A percentile compares a stretch with the other conserved stretches of the same genome.
These are phyloP conservation scores for Bondarzewia mesenterica DNA, from an alignment of 1,284 basidiomycete species.

Conservation along the genomic window DNA sequence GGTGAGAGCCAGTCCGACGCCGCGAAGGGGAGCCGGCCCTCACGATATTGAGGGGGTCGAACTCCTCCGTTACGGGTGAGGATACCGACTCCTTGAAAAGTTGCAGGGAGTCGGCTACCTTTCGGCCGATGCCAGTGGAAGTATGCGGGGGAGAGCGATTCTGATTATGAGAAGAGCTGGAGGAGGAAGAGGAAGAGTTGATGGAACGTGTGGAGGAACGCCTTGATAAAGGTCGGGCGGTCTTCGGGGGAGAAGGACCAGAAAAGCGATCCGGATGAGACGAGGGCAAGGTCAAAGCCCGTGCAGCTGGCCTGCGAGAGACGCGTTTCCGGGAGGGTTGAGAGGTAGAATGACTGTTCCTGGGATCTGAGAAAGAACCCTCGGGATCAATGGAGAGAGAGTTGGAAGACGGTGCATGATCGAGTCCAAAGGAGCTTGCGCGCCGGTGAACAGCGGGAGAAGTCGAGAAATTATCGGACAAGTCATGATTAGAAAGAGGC, in stretches of 20 bases:
- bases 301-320: slow-evolving; percentile 7
- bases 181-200: slow-evolving; percentile 23
- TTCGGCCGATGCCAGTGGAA: slow-evolving; percentile 57
- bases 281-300: slow-evolving; percentile 10
- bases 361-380: not conserved
- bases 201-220: slow-evolving; percentile 20
- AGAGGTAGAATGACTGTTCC: slow-evolving; percentile 14
- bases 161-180: slow-evolving; percentile 32
- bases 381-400: not conserved
- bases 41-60: slow-evolving; percentile 21
- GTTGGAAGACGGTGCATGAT: slow-evolving; percentile 8
- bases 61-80: slow-evolving; percentile 32
- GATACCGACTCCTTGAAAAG: slow-evolving; percentile 68
- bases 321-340: slow-evolving; percentile 12
- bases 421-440: slow-evolving; percentile 17
- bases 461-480: slow-evolving; percentile 4
- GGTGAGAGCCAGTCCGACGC: slow-evolving; percentile 36
- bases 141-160: slow-evolving; percentile 16
- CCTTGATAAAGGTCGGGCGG: slow-evolving; percentile 29
- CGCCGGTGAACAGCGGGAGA: slow-evolving; percentile 16
- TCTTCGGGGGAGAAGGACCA: slow-evolving; percentile 19
- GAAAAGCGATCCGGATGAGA: slow-evolving; percentile 2
- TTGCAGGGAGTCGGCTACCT: slow-evolving; percentile 71
- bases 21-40: slow-evolving; percentile 22
- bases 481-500: slow-evolving; percentile 1